Evolutionary conservation across 805 yeast species (phyloP).

Genomic region (Teunomyces kruisii): DNA sequence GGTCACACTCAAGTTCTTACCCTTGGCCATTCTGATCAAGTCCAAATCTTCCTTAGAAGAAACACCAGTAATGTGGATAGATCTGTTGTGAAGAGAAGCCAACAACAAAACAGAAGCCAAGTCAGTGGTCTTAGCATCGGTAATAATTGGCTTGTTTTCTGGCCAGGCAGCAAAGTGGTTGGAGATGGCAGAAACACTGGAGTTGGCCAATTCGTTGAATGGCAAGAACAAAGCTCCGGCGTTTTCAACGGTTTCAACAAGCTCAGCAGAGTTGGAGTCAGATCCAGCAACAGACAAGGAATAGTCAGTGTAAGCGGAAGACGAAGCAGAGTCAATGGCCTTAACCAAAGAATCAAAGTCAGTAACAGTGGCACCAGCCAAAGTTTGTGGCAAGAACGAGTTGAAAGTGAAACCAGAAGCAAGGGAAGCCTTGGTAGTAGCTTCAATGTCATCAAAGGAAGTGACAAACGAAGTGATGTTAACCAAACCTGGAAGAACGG

Average conservation of each 20-base stretch:
- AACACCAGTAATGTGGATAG: conserved; percentile 88
- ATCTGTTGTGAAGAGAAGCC: conserved; percentile 82
- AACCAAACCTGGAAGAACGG: conserved; percentile 82
- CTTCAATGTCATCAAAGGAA: conserved; percentile 63
- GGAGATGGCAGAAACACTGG: conserved; percentile 75
- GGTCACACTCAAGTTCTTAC: conserved; percentile 77
- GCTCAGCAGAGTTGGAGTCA: conserved; percentile 59
- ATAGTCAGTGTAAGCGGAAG: conserved; percentile 76
- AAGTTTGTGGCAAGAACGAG: conserved; percentile 72
- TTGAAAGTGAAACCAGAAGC: conserved; percentile 88
- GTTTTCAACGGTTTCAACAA: conserved; percentile 58
- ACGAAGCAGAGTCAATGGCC: conserved; percentile 57
- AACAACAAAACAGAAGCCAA: conserved; percentile 88
- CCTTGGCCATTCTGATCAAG: conserved; percentile 81
- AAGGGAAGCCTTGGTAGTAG: conserved; percentile 67
- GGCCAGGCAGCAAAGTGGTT: conserved; percentile 87
- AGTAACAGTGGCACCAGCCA: conserved; percentile 59
- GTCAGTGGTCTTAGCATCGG: conserved; percentile 90
- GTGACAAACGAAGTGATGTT: conserved; percentile 81
- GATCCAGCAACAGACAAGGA: conserved; percentile 83
- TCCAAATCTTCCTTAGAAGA: conserved; percentile 78
- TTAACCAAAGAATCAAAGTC: conserved; percentile 65
- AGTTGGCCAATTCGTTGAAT: conserved; percentile 65
- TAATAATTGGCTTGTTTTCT: conserved; percentile 73
- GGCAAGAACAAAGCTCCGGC: conserved; percentile 85